A percentile compares a stretch with the other conserved stretches of the same genome.
These are phyloP conservation scores for Stereum hirsutum DNA, from an alignment of 1,284 basidiomycete species.

Conservation along the genomic window DNA sequence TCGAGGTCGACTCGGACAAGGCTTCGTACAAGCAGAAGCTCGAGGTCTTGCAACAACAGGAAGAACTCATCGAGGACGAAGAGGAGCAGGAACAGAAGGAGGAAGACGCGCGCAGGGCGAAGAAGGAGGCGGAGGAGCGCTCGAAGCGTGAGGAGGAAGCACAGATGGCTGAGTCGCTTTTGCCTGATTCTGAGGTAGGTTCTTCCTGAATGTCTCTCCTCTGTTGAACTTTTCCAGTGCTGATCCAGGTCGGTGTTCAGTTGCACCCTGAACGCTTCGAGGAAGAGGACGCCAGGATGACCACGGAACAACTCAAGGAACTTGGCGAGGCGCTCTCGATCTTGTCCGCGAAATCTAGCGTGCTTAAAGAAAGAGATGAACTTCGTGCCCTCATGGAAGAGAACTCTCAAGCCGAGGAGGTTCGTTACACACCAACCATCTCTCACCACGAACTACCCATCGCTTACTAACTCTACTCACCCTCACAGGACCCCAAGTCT, in stretches of 20 bases:
- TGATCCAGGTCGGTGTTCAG: slow-evolving; percentile 16
- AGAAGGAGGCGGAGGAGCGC: slow-evolving; percentile 68
- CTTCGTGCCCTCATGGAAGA: slow-evolving; percentile 87
- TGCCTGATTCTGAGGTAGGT: slow-evolving; percentile 73
- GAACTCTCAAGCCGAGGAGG: slow-evolving; percentile 83
- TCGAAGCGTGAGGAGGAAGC: slow-evolving; percentile 50
- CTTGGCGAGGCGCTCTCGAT: slow-evolving; percentile 89
- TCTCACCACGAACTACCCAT: background rate
- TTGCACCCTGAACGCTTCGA: slow-evolving; percentile 35
- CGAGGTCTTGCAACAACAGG: slow-evolving; percentile 95
- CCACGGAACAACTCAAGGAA: slow-evolving; percentile 92
- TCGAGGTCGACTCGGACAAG: slow-evolving; percentile 89
- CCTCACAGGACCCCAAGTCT: slow-evolving; percentile 59
- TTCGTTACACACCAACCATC: slow-evolving; percentile 18
- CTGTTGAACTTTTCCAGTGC: slow-evolving; percentile 3
- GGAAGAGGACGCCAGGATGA: slow-evolving; percentile 84
- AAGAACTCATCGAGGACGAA: slow-evolving; percentile 99
- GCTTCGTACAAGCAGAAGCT: slow-evolving; percentile 97
- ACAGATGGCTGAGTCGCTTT: slow-evolving; percentile 61
- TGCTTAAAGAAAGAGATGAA: slow-evolving; percentile 93
- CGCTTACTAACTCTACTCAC: slow-evolving; percentile 3
- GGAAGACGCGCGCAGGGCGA: slow-evolving; percentile 81
- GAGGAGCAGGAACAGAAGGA: slow-evolving; percentile 97
- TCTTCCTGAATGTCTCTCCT: too few species aligned
- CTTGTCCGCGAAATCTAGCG: slow-evolving; percentile 92